Evolutionary conservation across 257 asterid genomes (phyloP), one percentile per base, ranked within the genome.

Genomic region (Fraxinus anomala): DNA sequence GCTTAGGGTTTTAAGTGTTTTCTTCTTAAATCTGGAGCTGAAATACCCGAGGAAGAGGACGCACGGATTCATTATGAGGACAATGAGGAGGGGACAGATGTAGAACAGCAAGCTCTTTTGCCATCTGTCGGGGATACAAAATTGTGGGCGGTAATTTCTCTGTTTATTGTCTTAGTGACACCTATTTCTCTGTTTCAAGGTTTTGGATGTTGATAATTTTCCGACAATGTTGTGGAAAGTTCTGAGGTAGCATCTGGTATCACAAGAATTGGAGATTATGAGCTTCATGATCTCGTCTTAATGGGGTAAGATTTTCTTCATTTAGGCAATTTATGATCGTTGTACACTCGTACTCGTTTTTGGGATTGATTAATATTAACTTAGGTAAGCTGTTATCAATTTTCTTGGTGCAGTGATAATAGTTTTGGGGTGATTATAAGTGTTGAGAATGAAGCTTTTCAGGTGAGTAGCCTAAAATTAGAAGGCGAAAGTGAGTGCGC

Each of bases 71-170:
- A 88, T 76, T 97, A 89, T 28, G 99, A 93, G 76, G 89, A 93
- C 80, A 96, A 89, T 44, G 97, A 96, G 59, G 98, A 96, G 86
- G 94, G 94, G 37, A 89, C 96, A 16, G 91, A 96, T 76, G 99
- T 96, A 19, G 97, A 96, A 36, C 98, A 96, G 74, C 99, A 93
- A 89, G 96, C 96, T 79, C 92, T 92, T 49, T 87, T 96, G 66
- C 99, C 99, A 31, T 96, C 99, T 61, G 91, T 93, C 66, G 85
- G 98, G 87, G 99, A 96, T 77, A 97, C 97, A 37, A 93, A 93
- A 84, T 83, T 96, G 81, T 96, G 97, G 97, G 90, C 92, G 97
- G 98, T 96, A 79, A 93, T 49, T 21, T 75, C 66, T 59, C 47
- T 34, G 65, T 79, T 26, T 28, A 10, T 31, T 24, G n/a, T 40